Percentiles rank a stretch among this genome's conserved stretches.
phyloP scores from a whole-genome alignment of 78 protist genomes.

The Dictyostelium capitatum region DNA sequence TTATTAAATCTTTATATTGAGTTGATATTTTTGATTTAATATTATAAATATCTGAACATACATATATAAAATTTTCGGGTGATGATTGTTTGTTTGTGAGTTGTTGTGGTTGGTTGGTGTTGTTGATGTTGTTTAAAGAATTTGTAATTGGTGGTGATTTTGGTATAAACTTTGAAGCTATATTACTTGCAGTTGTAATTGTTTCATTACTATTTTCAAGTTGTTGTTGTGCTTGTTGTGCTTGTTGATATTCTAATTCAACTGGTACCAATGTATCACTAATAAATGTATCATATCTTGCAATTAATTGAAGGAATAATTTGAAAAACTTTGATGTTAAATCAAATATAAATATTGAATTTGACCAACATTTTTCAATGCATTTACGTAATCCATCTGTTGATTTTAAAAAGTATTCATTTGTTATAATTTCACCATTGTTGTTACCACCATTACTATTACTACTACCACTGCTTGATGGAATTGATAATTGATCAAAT shows the following conservation, averaged over 20 bases:
- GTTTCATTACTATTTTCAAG: neutral
- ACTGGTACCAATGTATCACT: neutral
- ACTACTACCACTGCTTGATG: neutral
- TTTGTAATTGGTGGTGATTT: neutral
- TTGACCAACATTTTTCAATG: conserved; percentile 35
- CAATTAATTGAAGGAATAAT: conserved; percentile 40
- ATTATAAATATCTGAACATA: conserved; percentile 44
- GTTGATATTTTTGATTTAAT: conserved; percentile 25
- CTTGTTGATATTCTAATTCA: neutral
- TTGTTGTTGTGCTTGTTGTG: conserved; percentile 17
- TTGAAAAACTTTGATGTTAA: conserved; percentile 46
- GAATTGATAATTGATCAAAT: conserved; percentile 16
- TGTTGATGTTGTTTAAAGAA: neutral
- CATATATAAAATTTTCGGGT: conserved; percentile 35
- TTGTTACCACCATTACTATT: neutral
- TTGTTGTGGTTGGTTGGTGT: neutral
- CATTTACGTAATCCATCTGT: neutral
- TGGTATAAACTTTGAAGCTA: neutral
- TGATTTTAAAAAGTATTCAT: conserved; percentile 8
- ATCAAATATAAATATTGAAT: conserved; percentile 50
- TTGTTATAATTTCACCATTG: neutral
- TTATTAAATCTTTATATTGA: conserved; percentile 6
- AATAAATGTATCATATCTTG: conserved; percentile 48
- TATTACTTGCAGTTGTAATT: neutral
- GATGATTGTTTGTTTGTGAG: conserved; percentile 25